A percentile compares a stretch with the other conserved stretches of the same genome.
These are phyloP conservation scores for Wickerhamomyces alni DNA, from an alignment of 805 yeast species.

Conservation along the genomic window DNA sequence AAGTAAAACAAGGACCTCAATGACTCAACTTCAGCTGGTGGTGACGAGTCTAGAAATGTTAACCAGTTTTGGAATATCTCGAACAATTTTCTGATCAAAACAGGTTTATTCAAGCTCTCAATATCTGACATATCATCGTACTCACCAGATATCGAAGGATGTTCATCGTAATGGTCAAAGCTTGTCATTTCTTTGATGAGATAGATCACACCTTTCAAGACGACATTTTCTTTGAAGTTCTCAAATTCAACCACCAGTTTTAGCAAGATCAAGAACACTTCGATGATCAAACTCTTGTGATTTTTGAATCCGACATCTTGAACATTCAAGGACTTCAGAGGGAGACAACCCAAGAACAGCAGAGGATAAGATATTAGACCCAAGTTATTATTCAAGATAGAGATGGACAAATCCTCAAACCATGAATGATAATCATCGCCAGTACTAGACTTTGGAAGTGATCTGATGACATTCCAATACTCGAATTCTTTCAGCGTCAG, in stretches of 20 bases:
- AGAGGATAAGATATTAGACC: slow-evolving; percentile 47
- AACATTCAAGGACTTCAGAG: neutral
- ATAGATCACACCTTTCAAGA: slow-evolving; percentile 8
- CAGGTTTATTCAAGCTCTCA: neutral
- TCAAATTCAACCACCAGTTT: slow-evolving; percentile 2
- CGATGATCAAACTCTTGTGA: slow-evolving; percentile 4
- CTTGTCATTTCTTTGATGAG: slow-evolving; percentile 4
- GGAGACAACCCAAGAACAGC: slow-evolving; percentile 27
- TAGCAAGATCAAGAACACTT: slow-evolving; percentile 7
- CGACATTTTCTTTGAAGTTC: slow-evolving; percentile 5
- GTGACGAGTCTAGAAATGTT: neutral
- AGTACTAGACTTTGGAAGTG: neutral
- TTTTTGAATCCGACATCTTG: neutral
- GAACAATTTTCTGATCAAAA: neutral
- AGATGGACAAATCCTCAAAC: slow-evolving; percentile 13
- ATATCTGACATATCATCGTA: neutral
- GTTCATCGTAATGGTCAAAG: neutral
- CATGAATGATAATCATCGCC: neutral
- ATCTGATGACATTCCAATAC: slow-evolving; percentile 3
- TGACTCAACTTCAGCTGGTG: neutral
- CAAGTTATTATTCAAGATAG: slow-evolving; percentile 42
- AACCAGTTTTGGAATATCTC: neutral
- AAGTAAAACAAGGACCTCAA: neutral
- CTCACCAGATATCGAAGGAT: neutral
- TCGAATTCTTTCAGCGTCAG: slow-evolving; percentile 45